Conservation (phyloP, 257 asterid genomes). For the Solanum virginianum region DNA sequence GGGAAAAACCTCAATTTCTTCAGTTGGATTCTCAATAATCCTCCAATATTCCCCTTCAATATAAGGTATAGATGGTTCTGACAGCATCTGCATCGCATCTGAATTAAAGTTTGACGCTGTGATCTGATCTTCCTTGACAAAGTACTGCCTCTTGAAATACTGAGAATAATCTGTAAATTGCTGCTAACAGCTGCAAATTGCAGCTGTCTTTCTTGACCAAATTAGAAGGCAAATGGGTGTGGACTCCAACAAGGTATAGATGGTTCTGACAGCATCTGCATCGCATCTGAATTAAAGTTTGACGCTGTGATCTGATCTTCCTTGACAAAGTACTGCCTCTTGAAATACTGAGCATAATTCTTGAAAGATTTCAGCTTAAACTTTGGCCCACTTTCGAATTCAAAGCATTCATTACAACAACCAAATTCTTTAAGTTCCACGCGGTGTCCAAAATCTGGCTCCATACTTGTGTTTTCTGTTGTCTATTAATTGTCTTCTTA, state of each 20-base stretch:
- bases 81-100: not conserved
- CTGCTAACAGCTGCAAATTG: too few relatives aligned
- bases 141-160: too few relatives aligned
- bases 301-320: conserved; percentile 9
- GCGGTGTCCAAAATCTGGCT: conserved; percentile 5
- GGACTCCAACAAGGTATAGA: conserved; percentile 21
- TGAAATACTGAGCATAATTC: conserved; percentile 63
- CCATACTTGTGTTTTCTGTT: conserved; percentile 11
- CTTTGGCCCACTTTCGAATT: conserved; percentile 42
- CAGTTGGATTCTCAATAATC: conserved; percentile 53
- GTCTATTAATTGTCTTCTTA: conserved; percentile 17
- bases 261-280: conserved; percentile 21
- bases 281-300: not conserved
- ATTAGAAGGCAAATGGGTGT: too few relatives aligned
- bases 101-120: too few relatives aligned
- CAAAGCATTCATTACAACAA: conserved; percentile 7
- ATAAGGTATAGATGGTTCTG: conserved; percentile 32
- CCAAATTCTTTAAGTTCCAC: conserved; percentile 15
- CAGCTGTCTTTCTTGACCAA: too few relatives aligned
- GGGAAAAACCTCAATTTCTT: conserved; percentile 61
- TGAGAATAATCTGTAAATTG: too few relatives aligned
- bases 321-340: conserved; percentile 45
- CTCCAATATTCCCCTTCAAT: conserved; percentile 94
- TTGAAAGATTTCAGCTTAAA: conserved; percentile 47
- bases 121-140: too few relatives aligned